Base-by-base conservation (phyloP, 2,329 filamentous ascomycete species). In the Phymatotrichopsis omnivora region DNA sequence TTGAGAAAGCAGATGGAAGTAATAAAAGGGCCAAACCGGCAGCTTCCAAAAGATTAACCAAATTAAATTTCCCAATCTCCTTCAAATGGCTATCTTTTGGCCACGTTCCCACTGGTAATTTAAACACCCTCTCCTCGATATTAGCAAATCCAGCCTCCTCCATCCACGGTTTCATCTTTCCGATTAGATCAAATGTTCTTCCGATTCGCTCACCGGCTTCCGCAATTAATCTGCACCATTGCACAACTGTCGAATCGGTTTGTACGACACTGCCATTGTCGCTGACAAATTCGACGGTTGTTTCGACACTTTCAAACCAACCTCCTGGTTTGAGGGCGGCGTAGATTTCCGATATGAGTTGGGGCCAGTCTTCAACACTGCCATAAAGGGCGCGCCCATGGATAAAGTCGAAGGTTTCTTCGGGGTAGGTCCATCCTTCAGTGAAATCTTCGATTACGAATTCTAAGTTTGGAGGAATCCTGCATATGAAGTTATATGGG, bases 91-190 rank as follows among this genome's bases (percentile, higher is more conserved):
- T 48, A 24, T 55, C 63, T 52, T 67, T 68, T 0, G 74, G 64
- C 75, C 74, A 77, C 0, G 67, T 67, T 1, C 73, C 73, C 27
- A 75, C 68, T 2, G 73, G 73, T 3, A 75, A 63, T 58, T 70
- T 69, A 59, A 71, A 69, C 11, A 69, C 57, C 14, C 63, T 64
- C 56, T 73, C 67, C 1, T 63, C 68, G 30, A 76, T 67, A 53
- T 75, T 73, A 34, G 64, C 57, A 54, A 74, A 73, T 11, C 73
- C 73, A 8, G 67, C 68, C 20, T 70, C 42, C 14, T 54, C 31
- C 37, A 56, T 49, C 53, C 52, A 57, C n/a, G 41, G 31, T 8
- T 39, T 38, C 8, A 59, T 31, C 6, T 49, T 44, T n/a, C 45
- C 46, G 3, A 43, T 50, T 29, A 58, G 49, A 32, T 47, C 43